Evolutionary conservation across 306 rosid species (phyloP).

Genomic region (Quillaja saponaria): DNA sequence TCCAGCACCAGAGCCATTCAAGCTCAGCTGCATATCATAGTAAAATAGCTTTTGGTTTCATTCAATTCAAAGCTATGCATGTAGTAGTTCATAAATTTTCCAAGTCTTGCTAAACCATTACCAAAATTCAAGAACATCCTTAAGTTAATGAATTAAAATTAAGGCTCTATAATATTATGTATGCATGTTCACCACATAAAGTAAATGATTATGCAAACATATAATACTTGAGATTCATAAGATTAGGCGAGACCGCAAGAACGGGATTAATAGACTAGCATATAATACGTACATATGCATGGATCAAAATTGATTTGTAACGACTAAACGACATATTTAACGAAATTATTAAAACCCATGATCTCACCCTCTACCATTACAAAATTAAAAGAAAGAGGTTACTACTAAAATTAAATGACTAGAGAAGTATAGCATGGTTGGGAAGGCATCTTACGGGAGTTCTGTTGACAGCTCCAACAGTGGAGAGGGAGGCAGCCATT

Average conservation of each 20-base stretch:
- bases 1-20: constrained; percentile 58
- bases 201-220: too few species aligned
- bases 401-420: not conserved
- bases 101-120: not conserved
- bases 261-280: too few species aligned
- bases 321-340: constrained; percentile 3
- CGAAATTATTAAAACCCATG: not conserved
- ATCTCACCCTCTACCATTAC: not conserved
- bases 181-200: too few species aligned
- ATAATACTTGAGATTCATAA: too few species aligned
- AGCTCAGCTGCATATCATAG: constrained; percentile 57
- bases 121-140: not conserved
- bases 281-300: too few species aligned
- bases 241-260: too few species aligned
- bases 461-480: constrained; percentile 68
- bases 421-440: constrained; percentile 3
- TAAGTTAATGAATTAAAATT: too few species aligned
- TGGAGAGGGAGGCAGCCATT: constrained; percentile 86
- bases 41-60: constrained; percentile 7
- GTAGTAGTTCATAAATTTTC: not conserved
- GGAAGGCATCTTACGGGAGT: constrained; percentile 52
- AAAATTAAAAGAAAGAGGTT: not conserved
- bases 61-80: not conserved
- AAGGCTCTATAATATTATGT: too few species aligned
- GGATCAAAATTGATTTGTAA: too few species aligned